Evolutionary conservation across 2,329 filamentous ascomycete species (phyloP).

Genomic region (Scytalidium lignicola): DNA sequence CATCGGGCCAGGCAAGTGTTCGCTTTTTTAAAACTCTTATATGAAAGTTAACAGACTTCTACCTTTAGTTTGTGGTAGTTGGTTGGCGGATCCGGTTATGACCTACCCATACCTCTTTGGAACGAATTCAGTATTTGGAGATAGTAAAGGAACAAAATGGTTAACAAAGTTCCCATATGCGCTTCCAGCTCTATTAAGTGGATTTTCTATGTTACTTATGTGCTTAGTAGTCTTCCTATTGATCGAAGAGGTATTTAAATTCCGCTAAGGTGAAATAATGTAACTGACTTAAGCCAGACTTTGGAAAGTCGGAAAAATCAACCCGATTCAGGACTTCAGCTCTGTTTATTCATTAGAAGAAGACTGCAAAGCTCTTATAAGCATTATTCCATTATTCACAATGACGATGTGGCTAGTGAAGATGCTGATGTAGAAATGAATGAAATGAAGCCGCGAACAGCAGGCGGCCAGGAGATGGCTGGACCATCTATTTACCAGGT

Average conservation of each 20-base stretch:
- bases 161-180: conserved; percentile 35
- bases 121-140: conserved; percentile 30
- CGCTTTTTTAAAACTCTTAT: too few relatives aligned
- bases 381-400: neutral
- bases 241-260: neutral
- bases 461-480: neutral
- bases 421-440: too few relatives aligned
- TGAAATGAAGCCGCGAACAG: neutral
- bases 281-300: neutral
- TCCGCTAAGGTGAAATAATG: neutral
- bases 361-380: neutral
- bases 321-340: neutral
- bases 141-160: conserved; percentile 19
- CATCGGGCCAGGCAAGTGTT: conserved; percentile 9
- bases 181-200: conserved; percentile 34
- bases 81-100: conserved; percentile 32
- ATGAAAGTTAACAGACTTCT: too few relatives aligned
- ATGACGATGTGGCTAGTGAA: neutral
- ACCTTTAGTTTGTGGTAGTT: too few relatives aligned
- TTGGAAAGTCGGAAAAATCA: neutral
- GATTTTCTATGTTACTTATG: neutral
- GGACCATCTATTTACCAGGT: conserved; percentile 41
- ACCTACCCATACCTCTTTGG: conserved; percentile 32
- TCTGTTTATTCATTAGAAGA: neutral
- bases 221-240: neutral